Conservation (phyloP, 805 yeast genomes). For the Peterozyma toletana region DNA sequence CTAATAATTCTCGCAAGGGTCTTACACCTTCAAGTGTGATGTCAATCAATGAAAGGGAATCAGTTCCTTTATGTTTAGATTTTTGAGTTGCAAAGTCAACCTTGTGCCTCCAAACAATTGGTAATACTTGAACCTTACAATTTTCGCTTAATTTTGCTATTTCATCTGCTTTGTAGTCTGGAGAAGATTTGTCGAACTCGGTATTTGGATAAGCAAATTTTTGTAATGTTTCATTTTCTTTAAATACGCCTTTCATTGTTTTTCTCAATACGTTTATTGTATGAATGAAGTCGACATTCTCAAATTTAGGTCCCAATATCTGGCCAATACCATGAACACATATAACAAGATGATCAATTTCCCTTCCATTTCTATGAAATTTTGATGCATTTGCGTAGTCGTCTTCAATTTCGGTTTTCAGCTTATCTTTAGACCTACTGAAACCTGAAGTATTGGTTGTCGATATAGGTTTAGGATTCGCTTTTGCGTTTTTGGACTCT, state of each 20-base stretch:
- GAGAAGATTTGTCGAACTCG: background rate
- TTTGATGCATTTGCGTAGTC: constrained; percentile 41
- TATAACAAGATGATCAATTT: constrained; percentile 56
- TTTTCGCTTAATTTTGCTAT: constrained; percentile 23
- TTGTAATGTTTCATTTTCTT: constrained; percentile 31
- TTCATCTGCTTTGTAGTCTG: constrained; percentile 19
- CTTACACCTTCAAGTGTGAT: constrained; percentile 73
- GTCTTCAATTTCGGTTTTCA: constrained; percentile 40
- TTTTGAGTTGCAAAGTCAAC: constrained; percentile 51
- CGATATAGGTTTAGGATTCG: constrained; percentile 5
- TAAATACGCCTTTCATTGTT: constrained; percentile 44
- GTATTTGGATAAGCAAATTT: constrained; percentile 23
- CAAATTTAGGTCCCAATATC: constrained; percentile 67
- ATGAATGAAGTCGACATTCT: constrained; percentile 81
- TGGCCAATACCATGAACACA: constrained; percentile 97
- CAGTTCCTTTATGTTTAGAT: constrained; percentile 17
- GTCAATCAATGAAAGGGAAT: constrained; percentile 46
- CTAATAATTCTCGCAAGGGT: constrained; percentile 70
- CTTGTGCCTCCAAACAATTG: constrained; percentile 86
- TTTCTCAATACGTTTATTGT: constrained; percentile 63
- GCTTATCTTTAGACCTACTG: constrained; percentile 20
- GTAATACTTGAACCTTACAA: constrained; percentile 74
- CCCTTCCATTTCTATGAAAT: constrained; percentile 30
- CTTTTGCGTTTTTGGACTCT: constrained; percentile 1
- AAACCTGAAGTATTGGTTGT: constrained; percentile 9